phyloP scores from a whole-genome alignment of 345 rosid species.

The Brassica napus region Da-Ae NC_063436.1:8576501-8577000 shows the following conservation, averaged over 20 bases:
- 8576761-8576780: conserved; percentile 13
- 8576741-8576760: not conserved
- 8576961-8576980: conserved; percentile 66
- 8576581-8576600: conserved; percentile 84
- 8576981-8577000: conserved; percentile 69
- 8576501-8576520: conserved; percentile 35
- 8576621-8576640: conserved; percentile 90
- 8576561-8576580: conserved; percentile 44
- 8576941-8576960: conserved; percentile 75
- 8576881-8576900: conserved; percentile 87
- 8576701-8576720: not conserved
- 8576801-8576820: conserved; percentile 1
- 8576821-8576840: not conserved
- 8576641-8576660: conserved; percentile 43
- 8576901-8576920: conserved; percentile 88
- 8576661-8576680: not conserved
- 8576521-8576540: conserved; percentile 51
- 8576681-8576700: not conserved
- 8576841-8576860: not conserved
- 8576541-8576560: conserved; percentile 50
- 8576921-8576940: conserved; percentile 61
- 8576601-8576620: conserved; percentile 99
- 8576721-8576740: not conserved
- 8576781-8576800: not conserved
- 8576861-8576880: not conserved